These are phyloP conservation scores for Lachnum nothofagi DNA, from an alignment of 2,329 filamentous ascomycete genomes.

Conservation along the genomic window DNA sequence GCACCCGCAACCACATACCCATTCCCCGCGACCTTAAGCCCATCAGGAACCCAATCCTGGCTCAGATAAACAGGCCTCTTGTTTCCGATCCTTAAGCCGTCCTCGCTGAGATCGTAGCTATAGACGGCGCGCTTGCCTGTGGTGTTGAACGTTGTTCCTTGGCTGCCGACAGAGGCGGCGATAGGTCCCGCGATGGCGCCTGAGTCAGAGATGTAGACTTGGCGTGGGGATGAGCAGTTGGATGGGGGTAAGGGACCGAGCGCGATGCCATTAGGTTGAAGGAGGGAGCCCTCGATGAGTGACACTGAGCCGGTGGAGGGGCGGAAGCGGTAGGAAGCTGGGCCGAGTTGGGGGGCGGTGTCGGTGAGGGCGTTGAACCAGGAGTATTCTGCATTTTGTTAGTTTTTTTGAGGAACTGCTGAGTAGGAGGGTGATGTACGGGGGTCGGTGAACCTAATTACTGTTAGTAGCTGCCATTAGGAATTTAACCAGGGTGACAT, in stretches of 20 bases:
- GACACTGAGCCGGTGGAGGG: conserved; percentile 33
- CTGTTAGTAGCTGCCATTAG: too few relatives aligned
- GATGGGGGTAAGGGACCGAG: conserved; percentile 32
- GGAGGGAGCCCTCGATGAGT: conserved; percentile 37
- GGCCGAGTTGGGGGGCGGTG: conserved; percentile 33
- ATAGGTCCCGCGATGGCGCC: conserved; percentile 28
- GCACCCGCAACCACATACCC: conserved; percentile 37
- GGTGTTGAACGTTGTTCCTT: conserved; percentile 33
- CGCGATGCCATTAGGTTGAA: conserved; percentile 39
- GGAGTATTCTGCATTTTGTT: conserved; percentile 35
- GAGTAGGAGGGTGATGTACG: too few relatives aligned
- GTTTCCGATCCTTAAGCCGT: conserved; percentile 34
- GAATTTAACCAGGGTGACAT: neutral
- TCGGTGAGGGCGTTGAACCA: conserved; percentile 35
- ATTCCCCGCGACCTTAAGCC: conserved; percentile 39
- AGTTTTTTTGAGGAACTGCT: too few relatives aligned
- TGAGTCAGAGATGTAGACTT: conserved; percentile 39
- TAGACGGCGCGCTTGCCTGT: conserved; percentile 34
- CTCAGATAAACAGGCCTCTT: conserved; percentile 38
- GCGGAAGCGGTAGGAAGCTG: conserved; percentile 38
- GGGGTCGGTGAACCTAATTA: too few relatives aligned
- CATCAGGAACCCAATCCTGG: conserved; percentile 38
- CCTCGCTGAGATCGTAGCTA: conserved; percentile 37
- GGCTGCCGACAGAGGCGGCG: conserved; percentile 25
- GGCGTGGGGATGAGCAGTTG: too few relatives aligned